Evolutionary conservation across 2,329 filamentous ascomycete species (phyloP).

Genomic region (Blastomyces gilchristii): DNA sequence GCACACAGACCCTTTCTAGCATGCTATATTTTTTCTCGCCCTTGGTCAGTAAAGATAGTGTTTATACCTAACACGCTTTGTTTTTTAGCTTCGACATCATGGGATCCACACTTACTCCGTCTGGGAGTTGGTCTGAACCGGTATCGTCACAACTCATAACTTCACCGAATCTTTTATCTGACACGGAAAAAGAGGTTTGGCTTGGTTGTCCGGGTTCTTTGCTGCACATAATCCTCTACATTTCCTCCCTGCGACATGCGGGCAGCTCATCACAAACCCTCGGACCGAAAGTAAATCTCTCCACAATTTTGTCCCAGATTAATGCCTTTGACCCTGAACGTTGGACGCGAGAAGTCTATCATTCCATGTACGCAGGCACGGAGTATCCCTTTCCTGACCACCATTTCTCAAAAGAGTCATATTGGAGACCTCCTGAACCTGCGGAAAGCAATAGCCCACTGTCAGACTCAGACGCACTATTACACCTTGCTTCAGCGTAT

Average conservation of each 20-base stretch:
- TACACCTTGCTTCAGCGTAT: conserved; percentile 32
- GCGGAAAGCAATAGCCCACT: neutral
- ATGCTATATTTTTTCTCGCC: neutral
- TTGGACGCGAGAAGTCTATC: conserved; percentile 32
- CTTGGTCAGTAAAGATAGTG: conserved; percentile 2
- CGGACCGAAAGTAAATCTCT: conserved; percentile 17
- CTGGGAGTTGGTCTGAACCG: conserved; percentile 30
- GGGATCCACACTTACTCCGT: conserved; percentile 33
- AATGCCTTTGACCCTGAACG: conserved; percentile 29
- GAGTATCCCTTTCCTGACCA: neutral
- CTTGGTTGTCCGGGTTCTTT: conserved; percentile 34
- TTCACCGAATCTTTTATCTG: conserved; percentile 28
- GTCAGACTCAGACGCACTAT: neutral
- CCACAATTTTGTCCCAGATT: conserved; percentile 29
- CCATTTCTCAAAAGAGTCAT: neutral
- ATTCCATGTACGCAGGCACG: neutral
- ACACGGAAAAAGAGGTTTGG: conserved; percentile 33
- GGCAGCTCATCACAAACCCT: conserved; percentile 20
- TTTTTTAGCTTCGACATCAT: conserved; percentile 31
- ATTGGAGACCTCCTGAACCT: neutral
- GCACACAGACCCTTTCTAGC: neutral
- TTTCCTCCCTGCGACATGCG: conserved; percentile 30
- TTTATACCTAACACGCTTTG: neutral
- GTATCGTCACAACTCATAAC: conserved; percentile 31
- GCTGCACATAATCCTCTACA: conserved; percentile 32